Evolutionary conservation across 495 filamentous ascomycete genomes (phyloP).

Genomic region (Penicillium cosmopolitanum): DNA sequence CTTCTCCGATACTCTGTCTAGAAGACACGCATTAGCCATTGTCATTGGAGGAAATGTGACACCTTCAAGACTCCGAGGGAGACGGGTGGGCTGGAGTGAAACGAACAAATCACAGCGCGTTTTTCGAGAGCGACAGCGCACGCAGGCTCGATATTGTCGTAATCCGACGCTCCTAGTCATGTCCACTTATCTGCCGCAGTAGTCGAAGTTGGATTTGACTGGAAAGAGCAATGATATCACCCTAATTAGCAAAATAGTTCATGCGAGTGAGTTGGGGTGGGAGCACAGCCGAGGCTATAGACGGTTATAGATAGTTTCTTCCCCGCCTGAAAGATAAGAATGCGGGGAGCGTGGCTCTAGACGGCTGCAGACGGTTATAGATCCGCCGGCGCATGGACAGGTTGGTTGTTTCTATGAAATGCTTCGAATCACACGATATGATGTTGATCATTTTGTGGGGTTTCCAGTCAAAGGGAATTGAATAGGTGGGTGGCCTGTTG

Average conservation of each 20-base stretch:
- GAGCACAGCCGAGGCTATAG: background rate
- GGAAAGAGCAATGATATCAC: background rate
- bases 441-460: too few species aligned
- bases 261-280: background rate
- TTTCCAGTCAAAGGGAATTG: too few species aligned
- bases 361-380: background rate
- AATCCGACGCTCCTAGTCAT: background rate
- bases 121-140: slow-evolving; percentile 19
- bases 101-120: slow-evolving; percentile 21
- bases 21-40: background rate
- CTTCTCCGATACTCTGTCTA: slow-evolving; percentile 5
- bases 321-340: background rate
- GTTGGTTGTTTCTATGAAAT: too few species aligned
- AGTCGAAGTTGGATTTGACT: background rate
- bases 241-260: background rate
- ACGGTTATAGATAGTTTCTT: background rate
- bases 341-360: background rate
- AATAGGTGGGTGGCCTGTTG: too few species aligned
- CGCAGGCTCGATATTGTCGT: slow-evolving; percentile 16
- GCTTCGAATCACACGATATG: too few species aligned
- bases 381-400: background rate
- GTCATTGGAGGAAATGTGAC: background rate
- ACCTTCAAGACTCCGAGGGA: background rate
- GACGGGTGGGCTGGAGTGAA: background rate
- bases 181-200: background rate